Conservation (phyloP, 2,329 filamentous ascomycete species). For the Amphichorda felina region DNA sequence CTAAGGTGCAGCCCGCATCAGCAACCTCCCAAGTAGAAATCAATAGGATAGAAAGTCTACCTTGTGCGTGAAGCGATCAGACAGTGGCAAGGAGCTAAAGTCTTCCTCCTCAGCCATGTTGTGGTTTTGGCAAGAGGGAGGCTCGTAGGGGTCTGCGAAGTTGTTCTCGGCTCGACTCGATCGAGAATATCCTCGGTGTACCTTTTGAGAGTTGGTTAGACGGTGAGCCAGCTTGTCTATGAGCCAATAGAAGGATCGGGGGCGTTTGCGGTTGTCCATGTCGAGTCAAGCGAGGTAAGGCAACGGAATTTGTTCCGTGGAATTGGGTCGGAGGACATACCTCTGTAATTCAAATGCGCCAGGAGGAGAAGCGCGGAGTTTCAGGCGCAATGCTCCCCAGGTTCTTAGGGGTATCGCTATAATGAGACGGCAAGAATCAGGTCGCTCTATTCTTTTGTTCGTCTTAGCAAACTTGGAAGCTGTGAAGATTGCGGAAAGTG, state of each 20-base stretch:
- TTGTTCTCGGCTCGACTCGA: slow-evolving; percentile 9
- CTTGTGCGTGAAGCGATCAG: slow-evolving; percentile 78
- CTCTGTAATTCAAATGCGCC: background rate
- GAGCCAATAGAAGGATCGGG: background rate
- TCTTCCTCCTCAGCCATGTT: slow-evolving; percentile 81
- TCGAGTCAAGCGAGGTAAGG: background rate
- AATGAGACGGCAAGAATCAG: slow-evolving; percentile 1
- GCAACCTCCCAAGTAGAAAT: background rate
- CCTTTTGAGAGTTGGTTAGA: background rate
- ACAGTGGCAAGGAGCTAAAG: slow-evolving; percentile 64
- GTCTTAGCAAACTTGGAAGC: background rate
- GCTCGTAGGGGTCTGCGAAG: slow-evolving; percentile 2
- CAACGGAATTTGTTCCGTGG: background rate
- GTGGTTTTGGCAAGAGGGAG: slow-evolving; percentile 3
- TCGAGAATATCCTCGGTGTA: slow-evolving; percentile 2
- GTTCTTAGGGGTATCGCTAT: too few relatives aligned
- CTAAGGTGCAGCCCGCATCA: slow-evolving; percentile 22
- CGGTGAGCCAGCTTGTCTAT: background rate
- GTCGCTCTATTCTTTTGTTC: background rate
- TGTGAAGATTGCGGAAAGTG: background rate
- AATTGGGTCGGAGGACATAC: background rate
- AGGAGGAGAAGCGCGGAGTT: background rate
- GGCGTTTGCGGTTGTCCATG: background rate
- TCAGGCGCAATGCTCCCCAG: too few relatives aligned
- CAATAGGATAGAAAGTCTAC: slow-evolving; percentile 22